Base-by-base conservation (phyloP, 257 asterid genomes). In the Lycium ferocissimum region DNA sequence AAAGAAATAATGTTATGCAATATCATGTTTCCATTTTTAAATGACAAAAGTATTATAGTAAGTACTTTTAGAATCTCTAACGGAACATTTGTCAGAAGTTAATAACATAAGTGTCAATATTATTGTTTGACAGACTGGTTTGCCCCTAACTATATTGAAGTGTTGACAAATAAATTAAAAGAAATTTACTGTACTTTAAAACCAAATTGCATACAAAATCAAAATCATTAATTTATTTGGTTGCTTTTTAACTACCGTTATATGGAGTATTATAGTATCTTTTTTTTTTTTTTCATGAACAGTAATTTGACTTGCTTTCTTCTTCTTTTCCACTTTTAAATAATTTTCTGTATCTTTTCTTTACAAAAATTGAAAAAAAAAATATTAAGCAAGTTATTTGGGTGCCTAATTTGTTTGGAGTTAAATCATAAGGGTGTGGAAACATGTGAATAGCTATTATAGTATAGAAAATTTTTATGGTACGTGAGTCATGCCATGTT, bases 21-120 rank as follows among this genome's bases (percentile, higher is more conserved):
- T 20, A 75, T 47, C 6, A 49, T 75, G 22, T 2, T 2, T 51
- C 61, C 6, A 49, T 49, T 49, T 7, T 49, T 20, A 75, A 47
- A 75, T 12, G 43, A 49, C 18, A 47, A 6, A 73, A 11, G 58
- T 33, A 66, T 45, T 66, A 61, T 54, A 13, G 62, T 57, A 18
- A 5, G 49, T 75, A 75, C 61, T 20, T 20, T 13, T 75, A 49
- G 8, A 45, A 73, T 47, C 14, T 22, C 62, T 75, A 49, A 75
- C 45, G 1, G 81, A 45, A 75, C 10, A 49, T 22, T 15, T 49
- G 82, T 76, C 65, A 51, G 65, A 76, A 76, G 82, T 51, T 76
- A 51, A 51, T 76, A 51, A 51, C 63, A 61, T 17, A 61, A 58
- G 65, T 58, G 22, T 58, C 65, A 58, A 15, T 10, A 17, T 3